Evolutionary conservation across 305 asterid species (phyloP).

Genomic region (Solanum hybrid): DNA sequence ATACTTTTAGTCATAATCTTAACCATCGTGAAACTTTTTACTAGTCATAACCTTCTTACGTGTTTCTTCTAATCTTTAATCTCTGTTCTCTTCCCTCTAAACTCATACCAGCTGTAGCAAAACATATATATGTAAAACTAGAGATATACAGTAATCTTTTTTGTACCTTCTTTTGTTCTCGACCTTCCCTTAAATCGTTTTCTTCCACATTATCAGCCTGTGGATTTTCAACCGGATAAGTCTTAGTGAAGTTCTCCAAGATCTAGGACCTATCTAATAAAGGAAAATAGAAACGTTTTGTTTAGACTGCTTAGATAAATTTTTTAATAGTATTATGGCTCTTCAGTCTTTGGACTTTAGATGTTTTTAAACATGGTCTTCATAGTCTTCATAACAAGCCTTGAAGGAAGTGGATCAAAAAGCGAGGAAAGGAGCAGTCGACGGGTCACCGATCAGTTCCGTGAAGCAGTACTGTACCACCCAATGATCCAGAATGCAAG

Average conservation of each 20-base stretch:
- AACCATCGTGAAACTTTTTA: not conserved
- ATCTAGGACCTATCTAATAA: not conserved
- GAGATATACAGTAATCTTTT: too few relatives aligned
- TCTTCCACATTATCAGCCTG: not conserved
- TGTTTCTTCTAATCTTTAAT: not conserved
- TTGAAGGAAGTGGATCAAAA: too few relatives aligned
- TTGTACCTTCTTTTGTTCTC: not conserved
- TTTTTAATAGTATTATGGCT: not conserved
- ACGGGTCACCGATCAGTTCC: too few relatives aligned
- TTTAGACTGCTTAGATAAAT: too few relatives aligned
- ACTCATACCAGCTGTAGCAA: not conserved
- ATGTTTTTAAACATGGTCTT: not conserved
- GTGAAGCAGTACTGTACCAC: too few relatives aligned
- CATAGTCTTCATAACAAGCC: not conserved
- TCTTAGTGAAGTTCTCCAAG: not conserved
- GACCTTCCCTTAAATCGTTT: not conserved
- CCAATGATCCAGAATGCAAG: too few relatives aligned
- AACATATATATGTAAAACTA: not conserved
- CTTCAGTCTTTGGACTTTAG: not conserved
- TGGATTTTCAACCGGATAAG: not conserved
- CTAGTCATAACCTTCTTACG: not conserved
- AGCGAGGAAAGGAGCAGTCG: too few relatives aligned
- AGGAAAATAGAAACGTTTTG: not conserved
- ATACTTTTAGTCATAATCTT: not conserved
- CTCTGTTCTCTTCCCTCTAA: not conserved